Percentiles rank a stretch among this genome's conserved stretches.
Conservation (phyloP, 2,329 filamentous ascomycete species). For the Gnomoniopsis smithogilvyi region DNA sequence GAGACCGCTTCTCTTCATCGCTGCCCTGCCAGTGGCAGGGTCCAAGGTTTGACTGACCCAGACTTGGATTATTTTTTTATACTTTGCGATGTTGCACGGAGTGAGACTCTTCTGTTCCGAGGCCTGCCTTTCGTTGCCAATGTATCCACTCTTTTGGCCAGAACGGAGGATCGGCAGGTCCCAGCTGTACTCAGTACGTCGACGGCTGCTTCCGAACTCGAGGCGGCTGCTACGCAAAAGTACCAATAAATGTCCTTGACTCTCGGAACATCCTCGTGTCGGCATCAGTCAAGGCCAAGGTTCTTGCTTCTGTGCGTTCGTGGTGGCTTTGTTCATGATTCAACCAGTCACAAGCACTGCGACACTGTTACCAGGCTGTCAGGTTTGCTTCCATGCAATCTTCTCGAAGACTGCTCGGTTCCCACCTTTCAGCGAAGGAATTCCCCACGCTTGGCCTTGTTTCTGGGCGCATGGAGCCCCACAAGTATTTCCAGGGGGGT, state of each 20-base stretch:
- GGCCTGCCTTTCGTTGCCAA: too few relatives aligned
- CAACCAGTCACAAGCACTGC: not conserved
- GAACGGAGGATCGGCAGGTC: constrained; percentile 12
- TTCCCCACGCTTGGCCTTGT: too few relatives aligned
- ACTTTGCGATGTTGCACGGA: too few relatives aligned
- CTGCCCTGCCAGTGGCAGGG: not conserved
- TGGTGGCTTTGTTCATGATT: not conserved
- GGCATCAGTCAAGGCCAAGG: too few relatives aligned
- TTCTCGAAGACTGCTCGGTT: not conserved
- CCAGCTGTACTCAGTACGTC: not conserved
- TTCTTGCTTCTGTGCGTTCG: too few relatives aligned
- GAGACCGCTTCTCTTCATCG: too few relatives aligned
- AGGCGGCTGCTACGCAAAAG: too few relatives aligned
- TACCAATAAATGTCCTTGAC: too few relatives aligned
- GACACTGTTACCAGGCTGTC: not conserved
- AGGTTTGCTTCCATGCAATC: too few relatives aligned
- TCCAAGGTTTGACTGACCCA: not conserved
- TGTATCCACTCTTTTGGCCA: not conserved
- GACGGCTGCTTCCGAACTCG: too few relatives aligned
- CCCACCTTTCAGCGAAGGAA: not conserved
- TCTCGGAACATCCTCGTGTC: too few relatives aligned
- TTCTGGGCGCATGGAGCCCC: not conserved
- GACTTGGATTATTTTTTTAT: not conserved
- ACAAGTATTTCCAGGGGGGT: constrained; percentile 5
- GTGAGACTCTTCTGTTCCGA: too few relatives aligned